Percentiles rank a stretch among this genome's conserved stretches.
Conservation (phyloP, 768 basidiomycete species). For the Auricularia sp. region DNA sequence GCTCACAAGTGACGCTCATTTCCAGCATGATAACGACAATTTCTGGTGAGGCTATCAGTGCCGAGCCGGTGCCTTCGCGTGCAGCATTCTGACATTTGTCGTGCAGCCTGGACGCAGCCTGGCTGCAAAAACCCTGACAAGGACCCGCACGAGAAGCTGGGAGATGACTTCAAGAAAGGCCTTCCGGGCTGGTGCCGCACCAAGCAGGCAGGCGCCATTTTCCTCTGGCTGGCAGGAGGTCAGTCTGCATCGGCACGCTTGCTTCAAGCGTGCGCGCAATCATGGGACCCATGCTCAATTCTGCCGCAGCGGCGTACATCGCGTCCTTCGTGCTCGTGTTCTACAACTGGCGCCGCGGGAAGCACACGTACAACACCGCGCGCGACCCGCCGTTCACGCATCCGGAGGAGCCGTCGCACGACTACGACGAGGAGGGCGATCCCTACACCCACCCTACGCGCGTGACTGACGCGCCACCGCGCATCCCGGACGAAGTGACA, state of each 20-base stretch:
- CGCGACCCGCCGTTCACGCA: conserved; percentile 71
- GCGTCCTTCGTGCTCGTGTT: conserved; percentile 57
- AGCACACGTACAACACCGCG: conserved; percentile 27
- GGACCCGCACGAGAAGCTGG: conserved; percentile 67
- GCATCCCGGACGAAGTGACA: conserved; percentile 11
- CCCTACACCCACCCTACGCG: conserved; percentile 3
- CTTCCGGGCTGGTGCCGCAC: conserved; percentile 81
- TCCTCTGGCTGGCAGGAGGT: conserved; percentile 84
- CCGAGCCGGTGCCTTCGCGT: not conserved
- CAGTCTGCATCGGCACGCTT: conserved; percentile 16
- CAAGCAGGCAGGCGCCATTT: conserved; percentile 82
- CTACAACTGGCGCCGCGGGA: conserved; percentile 68
- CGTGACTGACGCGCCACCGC: conserved; percentile 1
- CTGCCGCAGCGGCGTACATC: conserved; percentile 13
- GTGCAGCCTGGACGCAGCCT: conserved; percentile 78
- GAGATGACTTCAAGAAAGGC: conserved; percentile 54
- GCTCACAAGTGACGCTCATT: not conserved
- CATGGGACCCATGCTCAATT: not conserved
- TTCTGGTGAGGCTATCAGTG: conserved; percentile 5
- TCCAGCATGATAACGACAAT: conserved; percentile 17
- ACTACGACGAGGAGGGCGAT: conserved; percentile 13
- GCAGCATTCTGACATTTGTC: conserved; percentile 53
- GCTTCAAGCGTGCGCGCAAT: no score
- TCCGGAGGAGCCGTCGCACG: conserved; percentile 27
- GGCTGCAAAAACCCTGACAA: conserved; percentile 80